phyloP scores from a whole-genome alignment of 306 rosid genomes.

The Herpetospermum pedunculosum region DNA sequence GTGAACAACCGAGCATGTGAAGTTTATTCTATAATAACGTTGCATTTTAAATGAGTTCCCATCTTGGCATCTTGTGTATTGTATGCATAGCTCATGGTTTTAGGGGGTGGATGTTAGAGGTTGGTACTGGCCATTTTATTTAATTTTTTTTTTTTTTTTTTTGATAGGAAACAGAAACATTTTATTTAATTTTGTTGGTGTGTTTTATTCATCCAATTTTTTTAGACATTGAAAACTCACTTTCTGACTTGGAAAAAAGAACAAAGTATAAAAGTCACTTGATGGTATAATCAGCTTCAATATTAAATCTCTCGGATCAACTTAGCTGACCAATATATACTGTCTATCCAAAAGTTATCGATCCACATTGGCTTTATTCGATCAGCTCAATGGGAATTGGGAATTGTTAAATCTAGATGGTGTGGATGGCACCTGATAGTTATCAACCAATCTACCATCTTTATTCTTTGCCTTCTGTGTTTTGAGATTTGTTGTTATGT shows the following conservation, averaged over 20 bases:
- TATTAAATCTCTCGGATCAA: neutral
- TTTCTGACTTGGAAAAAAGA: neutral
- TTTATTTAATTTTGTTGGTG: neutral
- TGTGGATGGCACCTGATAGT: neutral
- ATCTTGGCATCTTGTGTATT: neutral
- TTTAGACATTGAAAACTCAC: neutral
- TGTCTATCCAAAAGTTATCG: neutral
- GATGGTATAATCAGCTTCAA: neutral
- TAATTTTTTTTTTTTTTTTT: too few species aligned
- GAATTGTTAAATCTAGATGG: neutral
- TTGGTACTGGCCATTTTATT: too few species aligned
- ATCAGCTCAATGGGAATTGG: neutral
- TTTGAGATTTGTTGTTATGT: neutral
- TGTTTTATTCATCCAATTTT: neutral
- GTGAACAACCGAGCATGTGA: neutral
- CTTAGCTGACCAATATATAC: neutral
- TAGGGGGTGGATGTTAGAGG: neutral
- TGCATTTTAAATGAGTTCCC: neutral
- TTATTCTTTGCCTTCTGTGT: neutral
- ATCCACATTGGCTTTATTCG: neutral
- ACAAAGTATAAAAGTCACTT: neutral
- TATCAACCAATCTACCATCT: neutral
- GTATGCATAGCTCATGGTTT: neutral
- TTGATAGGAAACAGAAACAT: too few species aligned
- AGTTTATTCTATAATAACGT: neutral